Conservation (phyloP, 2,329 filamentous ascomycete species). For the Cladosporium phlei region DNA sequence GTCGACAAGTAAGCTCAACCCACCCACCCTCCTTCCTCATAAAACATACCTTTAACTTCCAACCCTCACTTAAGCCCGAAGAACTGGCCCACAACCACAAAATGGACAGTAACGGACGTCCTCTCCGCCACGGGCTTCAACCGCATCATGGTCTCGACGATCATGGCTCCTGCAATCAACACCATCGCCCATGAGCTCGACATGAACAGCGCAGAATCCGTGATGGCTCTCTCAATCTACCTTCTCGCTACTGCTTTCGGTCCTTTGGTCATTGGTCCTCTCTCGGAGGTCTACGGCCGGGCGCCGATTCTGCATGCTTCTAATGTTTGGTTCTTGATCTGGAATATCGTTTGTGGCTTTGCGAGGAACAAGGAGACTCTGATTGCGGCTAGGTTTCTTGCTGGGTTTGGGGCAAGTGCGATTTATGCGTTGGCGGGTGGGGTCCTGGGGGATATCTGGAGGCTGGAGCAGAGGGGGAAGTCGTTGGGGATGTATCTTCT, state of each 20-base stretch:
- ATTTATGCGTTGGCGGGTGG: constrained; percentile 35
- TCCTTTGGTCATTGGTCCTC: constrained; percentile 33
- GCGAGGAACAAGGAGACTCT: constrained; percentile 28
- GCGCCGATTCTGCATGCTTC: constrained; percentile 32
- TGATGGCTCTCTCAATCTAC: constrained; percentile 34
- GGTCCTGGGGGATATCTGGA: constrained; percentile 51
- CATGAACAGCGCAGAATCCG: constrained; percentile 20
- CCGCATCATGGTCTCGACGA: constrained; percentile 34
- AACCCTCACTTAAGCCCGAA: constrained; percentile 40
- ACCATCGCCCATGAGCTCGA: constrained; percentile 27
- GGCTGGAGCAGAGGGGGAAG: constrained; percentile 57
- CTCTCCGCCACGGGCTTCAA: constrained; percentile 39
- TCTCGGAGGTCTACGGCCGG: constrained; percentile 35
- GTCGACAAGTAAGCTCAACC: not conserved
- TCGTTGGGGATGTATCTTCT: constrained; percentile 60
- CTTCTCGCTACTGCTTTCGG: constrained; percentile 36
- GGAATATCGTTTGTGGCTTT: constrained; percentile 36
- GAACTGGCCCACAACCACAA: constrained; percentile 40
- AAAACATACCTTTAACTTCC: too few relatives aligned
- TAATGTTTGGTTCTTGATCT: constrained; percentile 35
- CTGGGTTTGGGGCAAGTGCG: constrained; percentile 35
- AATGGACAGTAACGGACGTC: constrained; percentile 43
- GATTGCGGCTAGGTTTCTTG: constrained; percentile 36
- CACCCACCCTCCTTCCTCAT: too few relatives aligned
- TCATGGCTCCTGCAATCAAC: constrained; percentile 34